A percentile compares a stretch with the other conserved stretches of the same genome.
These are phyloP conservation scores for Sarcocystis neurona DNA, from an alignment of 169 alveolate genomes.

Conservation along the genomic window DNA sequence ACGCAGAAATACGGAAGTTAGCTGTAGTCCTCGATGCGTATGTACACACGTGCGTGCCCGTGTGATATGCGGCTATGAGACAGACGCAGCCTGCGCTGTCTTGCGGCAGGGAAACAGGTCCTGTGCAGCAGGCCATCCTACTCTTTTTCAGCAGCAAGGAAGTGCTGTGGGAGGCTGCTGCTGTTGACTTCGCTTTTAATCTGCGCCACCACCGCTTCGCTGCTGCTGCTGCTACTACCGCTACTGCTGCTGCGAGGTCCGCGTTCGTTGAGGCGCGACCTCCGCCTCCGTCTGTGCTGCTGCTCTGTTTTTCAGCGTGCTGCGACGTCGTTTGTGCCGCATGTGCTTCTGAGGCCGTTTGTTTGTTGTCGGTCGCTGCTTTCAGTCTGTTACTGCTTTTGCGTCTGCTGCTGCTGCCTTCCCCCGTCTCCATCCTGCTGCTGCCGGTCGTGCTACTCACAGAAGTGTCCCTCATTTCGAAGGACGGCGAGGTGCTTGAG, in stretches of 20 bases:
- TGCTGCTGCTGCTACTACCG: not conserved
- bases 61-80: too few species aligned
- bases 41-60: too few species aligned
- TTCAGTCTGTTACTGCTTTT: not conserved
- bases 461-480: constrained; percentile 12
- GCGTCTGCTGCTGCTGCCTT: not conserved
- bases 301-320: not conserved
- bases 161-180: too few species aligned
- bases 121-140: too few species aligned
- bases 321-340: not conserved
- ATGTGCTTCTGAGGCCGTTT: not conserved
- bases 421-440: not conserved
- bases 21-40: too few species aligned
- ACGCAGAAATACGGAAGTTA: too few species aligned
- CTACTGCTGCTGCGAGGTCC: not conserved
- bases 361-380: not conserved
- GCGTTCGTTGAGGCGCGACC: not conserved
- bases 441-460: not conserved
- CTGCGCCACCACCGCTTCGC: not conserved
- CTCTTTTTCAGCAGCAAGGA: too few species aligned
- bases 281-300: not conserved
- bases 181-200: too few species aligned
- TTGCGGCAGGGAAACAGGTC: too few species aligned
- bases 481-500: not conserved
- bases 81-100: too few species aligned